Base-by-base conservation (phyloP, 139 green algal species). In the Chlamydomonas sphaeroides region DNA sequence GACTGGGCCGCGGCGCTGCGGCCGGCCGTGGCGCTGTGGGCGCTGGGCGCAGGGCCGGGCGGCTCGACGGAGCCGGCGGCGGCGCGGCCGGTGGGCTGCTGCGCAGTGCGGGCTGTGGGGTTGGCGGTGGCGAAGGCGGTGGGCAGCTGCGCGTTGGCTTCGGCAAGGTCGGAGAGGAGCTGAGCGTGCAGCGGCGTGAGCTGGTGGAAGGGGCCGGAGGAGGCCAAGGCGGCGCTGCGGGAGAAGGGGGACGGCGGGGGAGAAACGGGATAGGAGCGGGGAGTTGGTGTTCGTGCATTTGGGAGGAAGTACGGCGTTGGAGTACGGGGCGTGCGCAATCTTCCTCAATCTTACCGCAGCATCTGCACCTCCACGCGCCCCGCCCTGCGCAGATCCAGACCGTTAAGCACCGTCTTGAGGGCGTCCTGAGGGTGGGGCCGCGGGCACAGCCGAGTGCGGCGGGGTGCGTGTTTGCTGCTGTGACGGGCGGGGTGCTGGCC, bases 131-230 rank as follows among this genome's bases (percentile, higher is more conserved):
- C 66, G 35, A 36, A 35, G n/a, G n/a, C n/a, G 32, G 59, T 70
- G 41, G 74, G 41, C 42, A 80, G 74, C 48, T 80, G 74, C 21
- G 74, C 63, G 28, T 48, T 38, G 5, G 39, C 41, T 28, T 80
- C 74, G 3, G 74, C 74, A 30, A 80, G 57, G 28, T 71, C 74
- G 0, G 74, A 80, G 41, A 80, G 74, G 5, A 80, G 30, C 41
- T 80, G 74, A 0, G 74, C 68, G 42, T 80, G 74, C 39, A 80
- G 59, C 30, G 74, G 74, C 25, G 74, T 71, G 2, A 80, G 59
- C 59, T 62, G 74, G n/a, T 61, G 36, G 38, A 62, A n/a, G 59
- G 74, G 74, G 20, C 59, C 74, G 17, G 59, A 57, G 59, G 74
- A 32, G 39, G 59, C 59, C 4, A 80, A 41, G 5, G 74, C 38